Conservation (phyloP, 2,329 filamentous ascomycete species). For the Colletotrichum eremochloae region DNA sequence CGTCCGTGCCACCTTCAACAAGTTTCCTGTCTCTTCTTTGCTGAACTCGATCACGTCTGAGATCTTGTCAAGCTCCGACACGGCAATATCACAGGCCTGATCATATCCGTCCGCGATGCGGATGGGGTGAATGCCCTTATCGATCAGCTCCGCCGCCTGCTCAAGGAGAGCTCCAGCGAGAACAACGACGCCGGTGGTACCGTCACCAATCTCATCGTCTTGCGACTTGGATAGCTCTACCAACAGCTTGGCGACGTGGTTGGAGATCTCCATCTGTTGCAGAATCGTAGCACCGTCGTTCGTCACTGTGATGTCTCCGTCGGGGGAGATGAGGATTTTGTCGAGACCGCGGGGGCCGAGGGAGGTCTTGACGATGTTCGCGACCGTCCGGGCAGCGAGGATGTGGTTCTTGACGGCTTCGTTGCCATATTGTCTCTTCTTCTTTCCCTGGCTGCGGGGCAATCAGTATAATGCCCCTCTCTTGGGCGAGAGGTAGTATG, state of each 20-base stretch:
- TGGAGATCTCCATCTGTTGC: slow-evolving; percentile 98
- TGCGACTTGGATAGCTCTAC: slow-evolving; percentile 98
- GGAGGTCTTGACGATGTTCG: slow-evolving; percentile 97
- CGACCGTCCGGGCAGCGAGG: slow-evolving; percentile 93
- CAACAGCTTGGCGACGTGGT: slow-evolving; percentile 96
- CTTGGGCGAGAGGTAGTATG: slow-evolving; percentile 23
- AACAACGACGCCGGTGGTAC: slow-evolving; percentile 97
- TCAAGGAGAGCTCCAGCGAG: slow-evolving; percentile 94
- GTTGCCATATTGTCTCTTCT: slow-evolving; percentile 96
- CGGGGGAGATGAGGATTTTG: slow-evolving; percentile 98
- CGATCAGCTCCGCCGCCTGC: slow-evolving; percentile 96
- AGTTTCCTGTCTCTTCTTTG: slow-evolving; percentile 83
- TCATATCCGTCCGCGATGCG: slow-evolving; percentile 99
- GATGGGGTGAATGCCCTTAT: slow-evolving; percentile 99
- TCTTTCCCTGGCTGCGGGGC: slow-evolving; percentile 85
- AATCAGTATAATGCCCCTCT: slow-evolving; percentile 40
- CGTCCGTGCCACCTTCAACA: slow-evolving; percentile 95
- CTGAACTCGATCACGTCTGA: slow-evolving; percentile 92
- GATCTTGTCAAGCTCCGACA: slow-evolving; percentile 91
- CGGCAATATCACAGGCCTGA: slow-evolving; percentile 95
- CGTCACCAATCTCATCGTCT: slow-evolving; percentile 98
- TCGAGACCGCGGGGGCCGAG: slow-evolving; percentile 95
- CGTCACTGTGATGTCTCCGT: slow-evolving; percentile 98
- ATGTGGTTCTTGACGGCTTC: slow-evolving; percentile 99
- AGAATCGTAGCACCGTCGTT: slow-evolving; percentile 99